A percentile compares a stretch with the other conserved stretches of the same genome.
Evolutionary conservation across 1,139 yeast species (phyloP).

Genomic region (Yamadazyma atlantica): DNA sequence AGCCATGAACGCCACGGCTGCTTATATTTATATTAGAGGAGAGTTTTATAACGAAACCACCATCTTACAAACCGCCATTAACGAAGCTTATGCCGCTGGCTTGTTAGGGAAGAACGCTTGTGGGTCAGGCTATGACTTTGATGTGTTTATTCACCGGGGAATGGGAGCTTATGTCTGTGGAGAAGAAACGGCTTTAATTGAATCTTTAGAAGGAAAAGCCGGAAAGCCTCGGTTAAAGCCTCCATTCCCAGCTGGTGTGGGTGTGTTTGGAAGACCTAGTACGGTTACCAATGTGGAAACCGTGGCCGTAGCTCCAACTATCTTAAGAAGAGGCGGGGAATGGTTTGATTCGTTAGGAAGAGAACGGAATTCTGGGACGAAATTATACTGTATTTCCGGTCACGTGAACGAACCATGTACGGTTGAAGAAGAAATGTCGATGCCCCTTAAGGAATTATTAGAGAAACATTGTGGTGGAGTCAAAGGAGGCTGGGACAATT

Average conservation of each 20-base stretch:
- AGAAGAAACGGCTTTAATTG: slow-evolving; percentile 86
- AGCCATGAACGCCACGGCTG: slow-evolving; percentile 92
- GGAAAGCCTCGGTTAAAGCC: slow-evolving; percentile 93
- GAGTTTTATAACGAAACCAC: slow-evolving; percentile 82
- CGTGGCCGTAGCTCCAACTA: slow-evolving; percentile 85
- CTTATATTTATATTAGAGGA: slow-evolving; percentile 85
- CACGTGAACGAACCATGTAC: slow-evolving; percentile 91
- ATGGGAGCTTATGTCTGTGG: slow-evolving; percentile 93
- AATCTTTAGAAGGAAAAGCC: slow-evolving; percentile 85
- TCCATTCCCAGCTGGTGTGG: slow-evolving; percentile 93
- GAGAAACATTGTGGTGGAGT: slow-evolving; percentile 91
- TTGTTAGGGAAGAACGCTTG: slow-evolving; percentile 80
- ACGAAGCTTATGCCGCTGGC: slow-evolving; percentile 82
- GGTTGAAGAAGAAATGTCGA: slow-evolving; percentile 91
- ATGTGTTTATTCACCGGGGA: slow-evolving; percentile 81
- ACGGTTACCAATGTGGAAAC: slow-evolving; percentile 90
- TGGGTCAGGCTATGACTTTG: slow-evolving; percentile 83
- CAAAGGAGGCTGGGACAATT: slow-evolving; percentile 89
- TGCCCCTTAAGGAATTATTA: slow-evolving; percentile 73
- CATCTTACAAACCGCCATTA: slow-evolving; percentile 71
- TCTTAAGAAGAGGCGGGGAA: slow-evolving; percentile 82
- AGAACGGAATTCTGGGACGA: slow-evolving; percentile 80
- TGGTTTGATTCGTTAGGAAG: slow-evolving; percentile 86
- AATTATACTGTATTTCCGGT: slow-evolving; percentile 82
- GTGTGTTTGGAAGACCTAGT: slow-evolving; percentile 85